Percentiles rank a stretch among this genome's conserved stretches.
Conservation (phyloP, 306 rosid species). For the Casuarina cunninghamiana region DNA sequence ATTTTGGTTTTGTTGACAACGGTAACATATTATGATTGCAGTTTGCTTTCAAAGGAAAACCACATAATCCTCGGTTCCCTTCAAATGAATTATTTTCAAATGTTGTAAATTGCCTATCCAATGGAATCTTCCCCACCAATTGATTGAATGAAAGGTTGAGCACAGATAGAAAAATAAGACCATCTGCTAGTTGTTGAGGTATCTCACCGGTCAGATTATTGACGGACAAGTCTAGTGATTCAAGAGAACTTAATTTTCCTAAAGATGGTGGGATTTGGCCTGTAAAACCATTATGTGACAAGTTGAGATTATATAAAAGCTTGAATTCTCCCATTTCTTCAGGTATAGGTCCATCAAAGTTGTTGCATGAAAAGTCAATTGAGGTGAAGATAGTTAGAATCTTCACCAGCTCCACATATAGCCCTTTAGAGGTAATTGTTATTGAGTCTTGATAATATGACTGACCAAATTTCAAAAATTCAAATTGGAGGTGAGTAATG, state of each 20-base stretch:
- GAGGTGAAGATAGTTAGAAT: constrained; percentile 30
- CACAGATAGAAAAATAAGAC: constrained; percentile 28
- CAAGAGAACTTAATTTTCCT: neutral
- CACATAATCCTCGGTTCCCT: constrained; percentile 25
- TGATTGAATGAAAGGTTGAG: constrained; percentile 34
- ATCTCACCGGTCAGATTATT: constrained; percentile 13
- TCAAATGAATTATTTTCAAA: constrained; percentile 3
- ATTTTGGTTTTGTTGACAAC: no score
- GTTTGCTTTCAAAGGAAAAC: neutral
- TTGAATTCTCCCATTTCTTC: constrained; percentile 7
- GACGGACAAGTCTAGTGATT: constrained; percentile 27
- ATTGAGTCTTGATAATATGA: constrained; percentile 33
- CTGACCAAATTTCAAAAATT: neutral
- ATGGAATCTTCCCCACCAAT: constrained; percentile 21
- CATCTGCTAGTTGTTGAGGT: constrained; percentile 2
- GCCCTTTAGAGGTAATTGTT: constrained; percentile 37
- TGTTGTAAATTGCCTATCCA: neutral
- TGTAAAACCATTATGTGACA: constrained; percentile 7
- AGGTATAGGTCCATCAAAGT: constrained; percentile 33
- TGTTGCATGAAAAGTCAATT: constrained; percentile 39
- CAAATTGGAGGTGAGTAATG: constrained; percentile 16
- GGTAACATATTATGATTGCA: neutral
- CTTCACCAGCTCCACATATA: constrained; percentile 21
- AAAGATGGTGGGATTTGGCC: constrained; percentile 26
- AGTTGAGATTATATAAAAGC: constrained; percentile 20